Conservation (phyloP, 257 asterid genomes). For the Solanum boliviense region DNA sequence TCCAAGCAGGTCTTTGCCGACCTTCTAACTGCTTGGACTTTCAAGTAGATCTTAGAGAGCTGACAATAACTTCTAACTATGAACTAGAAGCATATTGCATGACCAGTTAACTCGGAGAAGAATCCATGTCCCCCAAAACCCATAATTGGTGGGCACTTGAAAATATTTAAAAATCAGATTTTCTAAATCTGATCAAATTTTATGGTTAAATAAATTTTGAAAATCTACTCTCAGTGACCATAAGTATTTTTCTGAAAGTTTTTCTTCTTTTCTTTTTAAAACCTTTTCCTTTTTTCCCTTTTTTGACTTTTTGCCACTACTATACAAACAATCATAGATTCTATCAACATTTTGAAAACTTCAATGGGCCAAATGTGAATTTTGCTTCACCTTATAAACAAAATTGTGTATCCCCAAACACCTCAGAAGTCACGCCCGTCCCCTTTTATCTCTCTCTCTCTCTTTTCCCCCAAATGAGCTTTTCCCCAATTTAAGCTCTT, state of each 20-base stretch:
- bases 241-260: background rate
- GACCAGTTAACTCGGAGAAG: background rate
- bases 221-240: background rate
- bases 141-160: background rate
- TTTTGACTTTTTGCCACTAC: background rate
- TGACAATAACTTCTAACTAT: background rate
- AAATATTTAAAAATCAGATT: background rate
- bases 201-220: background rate
- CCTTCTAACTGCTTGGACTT: background rate
- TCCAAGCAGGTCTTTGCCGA: background rate
- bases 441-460: background rate
- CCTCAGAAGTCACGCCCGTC: conserved; percentile 1
- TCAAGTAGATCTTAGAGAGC: background rate
- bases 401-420: background rate
- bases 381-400: background rate
- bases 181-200: background rate
- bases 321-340: background rate
- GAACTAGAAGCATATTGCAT: background rate
- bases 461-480: background rate
- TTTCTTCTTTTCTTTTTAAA: background rate
- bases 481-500: conserved; percentile 9
- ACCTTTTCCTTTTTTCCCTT: background rate
- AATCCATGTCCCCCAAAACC: background rate
- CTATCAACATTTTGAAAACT: background rate
- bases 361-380: background rate